These are phyloP conservation scores for Lodderomyces jiufengensis DNA, from an alignment of 1,139 yeast genomes.

Conservation along the genomic window DNA sequence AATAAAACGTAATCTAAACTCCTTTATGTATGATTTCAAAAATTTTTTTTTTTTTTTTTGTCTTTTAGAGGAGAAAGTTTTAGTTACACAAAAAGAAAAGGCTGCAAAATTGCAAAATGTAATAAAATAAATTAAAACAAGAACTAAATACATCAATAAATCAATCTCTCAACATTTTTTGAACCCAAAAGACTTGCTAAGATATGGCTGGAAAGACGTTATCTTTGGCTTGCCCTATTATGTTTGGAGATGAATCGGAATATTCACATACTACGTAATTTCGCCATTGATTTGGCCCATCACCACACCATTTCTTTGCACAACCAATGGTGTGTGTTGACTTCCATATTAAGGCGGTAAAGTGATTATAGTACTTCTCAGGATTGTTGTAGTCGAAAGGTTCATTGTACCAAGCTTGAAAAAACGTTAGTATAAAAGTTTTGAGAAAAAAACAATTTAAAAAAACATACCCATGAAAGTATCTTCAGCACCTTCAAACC, in stretches of 20 bases:
- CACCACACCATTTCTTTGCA: constrained; percentile 54
- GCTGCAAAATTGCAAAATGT: no score
- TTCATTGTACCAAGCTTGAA: constrained; percentile 87
- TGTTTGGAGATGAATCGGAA: constrained; percentile 52
- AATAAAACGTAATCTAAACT: no score
- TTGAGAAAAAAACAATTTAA: no score
- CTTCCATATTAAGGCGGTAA: constrained; percentile 88
- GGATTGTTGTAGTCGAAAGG: constrained; percentile 53
- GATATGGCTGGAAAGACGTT: constrained; percentile 56
- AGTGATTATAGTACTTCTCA: constrained; percentile 56
- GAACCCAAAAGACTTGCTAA: no score
- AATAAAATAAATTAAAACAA: no score
- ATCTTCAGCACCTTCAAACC: constrained; percentile 49
- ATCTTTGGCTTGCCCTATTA: constrained; percentile 41
- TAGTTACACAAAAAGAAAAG: no score
- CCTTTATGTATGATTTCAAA: no score
- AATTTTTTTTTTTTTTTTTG: no score
- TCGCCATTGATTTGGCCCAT: constrained; percentile 43
- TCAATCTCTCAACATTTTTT: no score
- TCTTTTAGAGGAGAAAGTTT: no score
- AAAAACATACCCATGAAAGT: constrained; percentile 41
- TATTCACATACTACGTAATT: constrained; percentile 53
- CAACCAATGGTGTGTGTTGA: constrained; percentile 68
- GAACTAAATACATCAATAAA: no score
- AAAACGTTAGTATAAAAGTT: no score